Conservation (phyloP, 169 alveolate species). For the Plasmodium reichenowi region DNA sequence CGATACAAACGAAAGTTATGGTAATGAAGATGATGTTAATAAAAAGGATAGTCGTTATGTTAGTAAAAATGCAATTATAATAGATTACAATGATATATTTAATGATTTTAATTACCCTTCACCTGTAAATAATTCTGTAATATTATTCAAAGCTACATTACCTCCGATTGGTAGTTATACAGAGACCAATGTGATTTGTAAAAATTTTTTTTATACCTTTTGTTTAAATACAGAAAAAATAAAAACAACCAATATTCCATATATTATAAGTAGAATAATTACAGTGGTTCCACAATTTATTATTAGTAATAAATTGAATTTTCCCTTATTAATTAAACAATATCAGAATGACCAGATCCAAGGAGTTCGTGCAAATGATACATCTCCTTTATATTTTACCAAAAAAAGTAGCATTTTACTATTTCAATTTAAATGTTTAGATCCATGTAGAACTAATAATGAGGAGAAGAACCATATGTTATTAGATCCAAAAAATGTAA, state of each 20-base stretch:
- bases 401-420: constrained; percentile 30
- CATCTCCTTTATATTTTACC: constrained; percentile 54
- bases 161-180: constrained; percentile 89
- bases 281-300: constrained; percentile 89
- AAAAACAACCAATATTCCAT: constrained; percentile 83
- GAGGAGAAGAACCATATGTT: not conserved
- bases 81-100: constrained; percentile 47
- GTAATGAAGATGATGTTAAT: not conserved
- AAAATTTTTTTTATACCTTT: constrained; percentile 82
- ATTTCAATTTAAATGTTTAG: constrained; percentile 40
- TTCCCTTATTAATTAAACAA: constrained; percentile 81
- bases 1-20: constrained; percentile 5
- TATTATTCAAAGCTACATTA: constrained; percentile 79
- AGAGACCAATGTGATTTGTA: constrained; percentile 82
- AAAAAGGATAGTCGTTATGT: not conserved
- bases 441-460: not conserved
- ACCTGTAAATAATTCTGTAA: constrained; percentile 27
- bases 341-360: constrained; percentile 76
- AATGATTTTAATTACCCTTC: constrained; percentile 61
- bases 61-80: not conserved
- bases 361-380: constrained; percentile 73
- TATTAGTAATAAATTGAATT: constrained; percentile 82
- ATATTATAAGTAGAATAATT: constrained; percentile 86
- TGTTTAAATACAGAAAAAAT: constrained; percentile 87
- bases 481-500: not conserved